These are phyloP conservation scores for Setaria italica DNA, from an alignment of 202 grass and related monocot genomes.

Conservation along the genomic window DNA sequence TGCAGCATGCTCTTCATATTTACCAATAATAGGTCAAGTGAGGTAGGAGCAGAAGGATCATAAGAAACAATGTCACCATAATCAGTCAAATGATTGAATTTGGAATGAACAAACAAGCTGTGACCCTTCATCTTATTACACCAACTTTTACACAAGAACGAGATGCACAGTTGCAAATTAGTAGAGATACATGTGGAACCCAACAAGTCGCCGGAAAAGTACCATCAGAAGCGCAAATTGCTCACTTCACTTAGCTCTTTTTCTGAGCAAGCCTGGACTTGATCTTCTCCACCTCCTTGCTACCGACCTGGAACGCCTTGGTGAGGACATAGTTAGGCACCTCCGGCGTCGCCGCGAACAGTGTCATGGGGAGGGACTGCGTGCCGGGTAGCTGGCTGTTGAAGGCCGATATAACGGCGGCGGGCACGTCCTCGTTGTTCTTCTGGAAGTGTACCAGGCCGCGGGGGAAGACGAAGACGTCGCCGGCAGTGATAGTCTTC, in stretches of 20 bases:
- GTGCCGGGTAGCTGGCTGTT: conserved; percentile 74
- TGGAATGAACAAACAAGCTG: conserved; percentile 36
- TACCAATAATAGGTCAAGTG: no score
- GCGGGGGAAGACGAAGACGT: conserved; percentile 70
- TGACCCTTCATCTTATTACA: conserved; percentile 32
- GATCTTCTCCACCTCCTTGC: conserved; percentile 63
- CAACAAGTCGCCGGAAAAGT: conserved; percentile 1
- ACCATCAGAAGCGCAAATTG: background rate
- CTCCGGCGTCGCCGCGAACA: conserved; percentile 55
- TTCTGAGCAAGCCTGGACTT: conserved; percentile 65
- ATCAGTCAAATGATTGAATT: conserved; percentile 27
- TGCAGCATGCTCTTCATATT: conserved; percentile 21
- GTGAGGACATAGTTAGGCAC: conserved; percentile 61
- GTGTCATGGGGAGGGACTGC: conserved; percentile 61
- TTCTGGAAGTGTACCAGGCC: conserved; percentile 74
- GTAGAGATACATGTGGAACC: background rate
- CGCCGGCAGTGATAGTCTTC: conserved; percentile 57
- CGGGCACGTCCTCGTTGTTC: conserved; percentile 52
- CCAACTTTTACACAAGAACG: conserved; percentile 16
- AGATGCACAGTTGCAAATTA: conserved; percentile 9
- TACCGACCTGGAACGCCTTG: conserved; percentile 62
- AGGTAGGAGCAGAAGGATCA: no score
- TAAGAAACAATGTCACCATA: background rate
- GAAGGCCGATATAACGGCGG: conserved; percentile 62
- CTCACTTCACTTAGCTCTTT: conserved; percentile 37